Evolutionary conservation across 2,329 filamentous ascomycete genomes (phyloP).

Genomic region (Phyllosticta paracitricarpa): DNA sequence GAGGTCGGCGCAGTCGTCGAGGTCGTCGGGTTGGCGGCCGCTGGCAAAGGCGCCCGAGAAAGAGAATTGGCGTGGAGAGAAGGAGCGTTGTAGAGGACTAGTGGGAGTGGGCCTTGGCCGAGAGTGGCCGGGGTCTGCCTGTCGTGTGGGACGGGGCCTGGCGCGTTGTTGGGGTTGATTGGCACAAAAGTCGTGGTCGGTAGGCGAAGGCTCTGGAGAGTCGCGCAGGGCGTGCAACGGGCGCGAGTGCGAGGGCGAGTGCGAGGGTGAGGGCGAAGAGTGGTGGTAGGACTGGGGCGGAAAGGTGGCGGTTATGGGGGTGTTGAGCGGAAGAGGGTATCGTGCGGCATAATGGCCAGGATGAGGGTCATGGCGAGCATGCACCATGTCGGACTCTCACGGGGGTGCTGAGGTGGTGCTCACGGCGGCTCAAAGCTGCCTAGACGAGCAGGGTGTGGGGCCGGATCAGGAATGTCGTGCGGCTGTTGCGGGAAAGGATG

Average conservation of each 20-base stretch:
- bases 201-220: background rate
- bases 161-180: background rate
- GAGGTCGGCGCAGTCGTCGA: background rate
- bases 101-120: background rate
- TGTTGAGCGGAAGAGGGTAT: conserved; percentile 5
- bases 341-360: conserved; percentile 7
- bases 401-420: background rate
- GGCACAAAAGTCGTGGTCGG: background rate
- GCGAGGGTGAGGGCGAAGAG: background rate
- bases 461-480: conserved; percentile 9
- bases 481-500: background rate
- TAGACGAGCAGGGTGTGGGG: conserved; percentile 5
- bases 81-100: background rate
- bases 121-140: background rate
- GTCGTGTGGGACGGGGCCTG: background rate
- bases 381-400: conserved; percentile 1
- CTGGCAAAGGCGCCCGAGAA: background rate
- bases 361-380: conserved; percentile 3
- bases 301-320: background rate
- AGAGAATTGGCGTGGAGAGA: background rate
- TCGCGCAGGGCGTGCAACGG: background rate
- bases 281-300: background rate
- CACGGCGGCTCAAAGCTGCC: conserved; percentile 3
- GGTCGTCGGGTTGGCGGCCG: background rate
- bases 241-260: background rate